A percentile compares a stretch with the other conserved stretches of the same genome.
These are phyloP conservation scores for Aspergillus sojae DNA, from an alignment of 2,329 filamentous ascomycete species.

Conservation along the genomic window DNA sequence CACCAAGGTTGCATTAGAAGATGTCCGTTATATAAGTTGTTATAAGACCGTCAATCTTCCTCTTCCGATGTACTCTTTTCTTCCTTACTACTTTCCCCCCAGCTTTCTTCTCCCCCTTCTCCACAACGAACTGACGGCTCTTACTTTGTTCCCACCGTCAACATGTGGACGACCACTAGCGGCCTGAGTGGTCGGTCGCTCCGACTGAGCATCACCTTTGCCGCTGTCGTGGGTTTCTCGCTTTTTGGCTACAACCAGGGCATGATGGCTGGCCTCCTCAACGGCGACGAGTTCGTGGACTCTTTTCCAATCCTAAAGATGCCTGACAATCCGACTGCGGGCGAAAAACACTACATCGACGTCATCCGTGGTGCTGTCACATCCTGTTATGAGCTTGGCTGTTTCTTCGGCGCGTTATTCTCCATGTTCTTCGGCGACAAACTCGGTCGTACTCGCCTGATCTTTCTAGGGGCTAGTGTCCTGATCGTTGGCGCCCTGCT, in stretches of 20 bases:
- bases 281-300: conserved; percentile 28
- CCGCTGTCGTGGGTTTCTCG: conserved; percentile 53
- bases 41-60: neutral
- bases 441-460: conserved; percentile 43
- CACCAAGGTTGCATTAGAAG: neutral
- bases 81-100: neutral
- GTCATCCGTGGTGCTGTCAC: conserved; percentile 55
- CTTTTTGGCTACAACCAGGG: conserved; percentile 47
- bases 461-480: conserved; percentile 58
- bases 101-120: neutral
- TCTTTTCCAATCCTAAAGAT: conserved; percentile 26
- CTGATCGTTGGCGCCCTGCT: conserved; percentile 38
- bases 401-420: conserved; percentile 38
- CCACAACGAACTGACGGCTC: neutral
- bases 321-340: conserved; percentile 35
- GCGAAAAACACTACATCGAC: conserved; percentile 26
- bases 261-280: conserved; percentile 36
- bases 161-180: conserved; percentile 35
- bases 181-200: conserved; percentile 31
- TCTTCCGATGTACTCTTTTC: neutral
- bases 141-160: conserved; percentile 2
- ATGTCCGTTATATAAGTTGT: neutral
- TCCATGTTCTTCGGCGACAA: conserved; percentile 31
- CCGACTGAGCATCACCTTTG: conserved; percentile 29
- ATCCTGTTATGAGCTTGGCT: conserved; percentile 56